phyloP scores from a whole-genome alignment of 345 rosid genomes.

The Eucalyptus regnans region DNA sequence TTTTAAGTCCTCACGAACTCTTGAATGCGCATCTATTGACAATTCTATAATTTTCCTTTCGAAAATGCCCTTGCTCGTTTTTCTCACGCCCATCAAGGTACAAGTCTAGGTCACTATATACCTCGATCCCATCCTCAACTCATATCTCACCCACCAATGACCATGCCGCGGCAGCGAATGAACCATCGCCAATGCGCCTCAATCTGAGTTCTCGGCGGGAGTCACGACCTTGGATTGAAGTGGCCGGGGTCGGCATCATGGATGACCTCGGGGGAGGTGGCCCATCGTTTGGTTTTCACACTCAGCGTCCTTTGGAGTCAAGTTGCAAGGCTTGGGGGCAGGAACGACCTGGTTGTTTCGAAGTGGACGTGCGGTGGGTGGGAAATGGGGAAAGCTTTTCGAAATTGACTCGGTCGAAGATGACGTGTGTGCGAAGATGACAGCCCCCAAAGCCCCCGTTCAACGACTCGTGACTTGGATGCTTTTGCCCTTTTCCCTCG shows the following conservation, averaged over 20 bases:
- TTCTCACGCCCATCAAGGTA: background rate
- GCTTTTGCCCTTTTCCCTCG: background rate
- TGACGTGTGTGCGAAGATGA: background rate
- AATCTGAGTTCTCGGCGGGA: background rate
- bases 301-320: background rate
- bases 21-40: rapidly evolving
- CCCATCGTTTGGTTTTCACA: background rate
- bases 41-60: background rate
- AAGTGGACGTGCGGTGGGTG: background rate
- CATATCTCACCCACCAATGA: background rate
- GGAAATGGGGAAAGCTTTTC: background rate
- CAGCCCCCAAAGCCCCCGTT: background rate
- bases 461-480: background rate
- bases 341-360: background rate
- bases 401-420: background rate
- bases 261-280: background rate
- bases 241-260: background rate
- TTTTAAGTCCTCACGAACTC: background rate
- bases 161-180: background rate
- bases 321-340: background rate
- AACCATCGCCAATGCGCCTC: background rate
- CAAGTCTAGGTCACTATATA: rapidly evolving
- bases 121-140: background rate
- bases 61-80: no score
- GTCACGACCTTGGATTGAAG: background rate